Conservation (phyloP, 2,329 filamentous ascomycete species). For the Diplocarpon rosae region DNA sequence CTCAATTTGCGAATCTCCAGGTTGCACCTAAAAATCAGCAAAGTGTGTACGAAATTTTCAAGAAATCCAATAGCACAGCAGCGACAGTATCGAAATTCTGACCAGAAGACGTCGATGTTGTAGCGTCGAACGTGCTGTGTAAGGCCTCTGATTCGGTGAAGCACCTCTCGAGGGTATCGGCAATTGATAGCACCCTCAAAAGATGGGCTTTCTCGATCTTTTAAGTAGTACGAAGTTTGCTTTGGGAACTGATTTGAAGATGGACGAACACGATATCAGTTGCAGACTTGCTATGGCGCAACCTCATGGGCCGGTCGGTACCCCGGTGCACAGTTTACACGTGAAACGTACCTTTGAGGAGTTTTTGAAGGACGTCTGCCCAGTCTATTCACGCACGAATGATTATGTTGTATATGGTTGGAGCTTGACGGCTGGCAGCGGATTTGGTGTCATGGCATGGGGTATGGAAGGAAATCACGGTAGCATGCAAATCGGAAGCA, state of each 20-base stretch:
- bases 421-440: conserved; percentile 11
- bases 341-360: background rate
- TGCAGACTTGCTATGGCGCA: too few species aligned
- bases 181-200: too few species aligned
- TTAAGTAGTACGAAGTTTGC: too few species aligned
- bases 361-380: too few species aligned
- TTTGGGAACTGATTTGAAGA: too few species aligned
- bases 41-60: conserved; percentile 49
- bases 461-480: conserved; percentile 9
- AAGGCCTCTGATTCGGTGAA: too few species aligned
- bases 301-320: too few species aligned
- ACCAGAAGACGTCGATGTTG: too few species aligned
- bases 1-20: conserved; percentile 54
- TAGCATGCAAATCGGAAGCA: too few species aligned
- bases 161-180: too few species aligned
- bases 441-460: conserved; percentile 8
- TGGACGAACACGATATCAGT: background rate
- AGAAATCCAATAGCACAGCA: conserved; percentile 12
- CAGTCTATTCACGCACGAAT: background rate
- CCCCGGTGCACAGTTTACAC: background rate
- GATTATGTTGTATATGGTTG: conserved; percentile 7
- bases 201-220: too few species aligned
- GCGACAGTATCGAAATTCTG: conserved; percentile 1
- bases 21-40: conserved; percentile 50
- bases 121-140: too few species aligned